These are phyloP conservation scores for Colletotrichum sublineola DNA, from an alignment of 2,329 filamentous ascomycete species.

Conservation along the genomic window DNA sequence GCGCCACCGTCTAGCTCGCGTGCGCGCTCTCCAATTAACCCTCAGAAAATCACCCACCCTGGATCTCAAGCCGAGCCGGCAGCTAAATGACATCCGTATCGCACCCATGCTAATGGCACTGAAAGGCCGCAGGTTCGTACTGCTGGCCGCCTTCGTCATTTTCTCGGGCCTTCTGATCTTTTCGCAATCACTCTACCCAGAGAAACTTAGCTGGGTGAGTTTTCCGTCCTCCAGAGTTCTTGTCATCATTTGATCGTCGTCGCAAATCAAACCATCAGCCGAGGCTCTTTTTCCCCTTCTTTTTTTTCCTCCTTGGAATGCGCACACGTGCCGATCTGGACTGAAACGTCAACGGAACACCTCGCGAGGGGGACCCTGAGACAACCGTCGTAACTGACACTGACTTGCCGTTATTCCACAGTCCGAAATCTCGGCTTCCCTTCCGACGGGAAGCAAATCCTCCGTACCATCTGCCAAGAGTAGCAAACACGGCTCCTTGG, in stretches of 20 bases:
- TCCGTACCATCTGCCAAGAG: conserved; percentile 21
- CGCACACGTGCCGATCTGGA: conserved; percentile 27
- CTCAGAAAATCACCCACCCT: conserved; percentile 21
- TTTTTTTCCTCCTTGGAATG: neutral
- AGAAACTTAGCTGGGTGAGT: conserved; percentile 41
- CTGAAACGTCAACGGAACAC: conserved; percentile 38
- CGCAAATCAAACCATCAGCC: conserved; percentile 2
- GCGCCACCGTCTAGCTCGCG: conserved; percentile 7
- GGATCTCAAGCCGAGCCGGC: conserved; percentile 38
- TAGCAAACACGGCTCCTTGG: conserved; percentile 21
- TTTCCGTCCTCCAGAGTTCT: conserved; percentile 15
- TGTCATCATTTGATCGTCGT: conserved; percentile 18
- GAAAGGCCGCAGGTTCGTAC: conserved; percentile 39
- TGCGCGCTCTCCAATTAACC: conserved; percentile 7
- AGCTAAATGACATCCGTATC: conserved; percentile 37
- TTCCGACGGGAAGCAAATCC: conserved; percentile 37
- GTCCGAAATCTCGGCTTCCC: conserved; percentile 40
- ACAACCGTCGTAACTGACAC: conserved; percentile 28
- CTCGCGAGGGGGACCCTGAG: conserved; percentile 24
- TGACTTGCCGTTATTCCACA: conserved; percentile 31
- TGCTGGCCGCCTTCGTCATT: conserved; percentile 36
- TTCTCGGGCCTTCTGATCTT: conserved; percentile 34
- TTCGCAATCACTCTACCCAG: conserved; percentile 37
- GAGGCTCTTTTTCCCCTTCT: neutral
- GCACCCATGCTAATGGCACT: conserved; percentile 38